Base-by-base conservation (phyloP, 2,329 filamentous ascomycete genomes). In the Whalleya microplaca region DNA sequence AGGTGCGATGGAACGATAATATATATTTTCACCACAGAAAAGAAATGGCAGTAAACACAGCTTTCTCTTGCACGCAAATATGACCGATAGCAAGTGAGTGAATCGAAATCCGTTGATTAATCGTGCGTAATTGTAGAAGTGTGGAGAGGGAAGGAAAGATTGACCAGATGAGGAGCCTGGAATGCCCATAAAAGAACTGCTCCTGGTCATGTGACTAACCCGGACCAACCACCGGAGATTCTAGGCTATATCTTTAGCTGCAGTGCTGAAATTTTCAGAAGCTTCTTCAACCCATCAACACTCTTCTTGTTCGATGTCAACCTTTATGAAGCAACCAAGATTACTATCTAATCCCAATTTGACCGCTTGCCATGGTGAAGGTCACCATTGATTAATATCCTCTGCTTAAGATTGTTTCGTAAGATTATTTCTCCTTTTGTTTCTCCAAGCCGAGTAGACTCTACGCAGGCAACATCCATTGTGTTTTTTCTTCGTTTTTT, bases 91-190 rank as follows among this genome's bases (percentile, higher is more conserved):
- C 69, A 75, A 82, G 78, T 83, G 72, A 74, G 71, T 55, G 72
- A 76, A 66, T 81, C 72, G 69, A 74, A 69, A 75, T 75, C 79
- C 81, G 80, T 85, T 85, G 82, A 85, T 85, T 84, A 79, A 78
- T 83, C 75, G 80, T 84, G 82, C 82, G 54, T 53, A 51, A 55
- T 63, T 56, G 66, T 66, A 73, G 71, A 72, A 77, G 80, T 83
- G 80, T 83, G 75, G 69, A 61, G 62, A 70, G 70, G 65, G 65
- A 69, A 64, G 64, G 56, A 52, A 61, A 55, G 55, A 45, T 14
- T 7, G 21, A 5, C 16, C 1, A 19, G 16, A 55, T n/a, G 16
- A 16, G 21, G 8, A 41, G 46, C 43, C 49, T 12, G 14, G 21
- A 27, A 46, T n/a, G 19, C 32, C 45, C 52, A 50, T 12, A 43